phyloP scores from a whole-genome alignment of 2,329 filamentous ascomycete species.

The Cercospora janseana region DNA sequence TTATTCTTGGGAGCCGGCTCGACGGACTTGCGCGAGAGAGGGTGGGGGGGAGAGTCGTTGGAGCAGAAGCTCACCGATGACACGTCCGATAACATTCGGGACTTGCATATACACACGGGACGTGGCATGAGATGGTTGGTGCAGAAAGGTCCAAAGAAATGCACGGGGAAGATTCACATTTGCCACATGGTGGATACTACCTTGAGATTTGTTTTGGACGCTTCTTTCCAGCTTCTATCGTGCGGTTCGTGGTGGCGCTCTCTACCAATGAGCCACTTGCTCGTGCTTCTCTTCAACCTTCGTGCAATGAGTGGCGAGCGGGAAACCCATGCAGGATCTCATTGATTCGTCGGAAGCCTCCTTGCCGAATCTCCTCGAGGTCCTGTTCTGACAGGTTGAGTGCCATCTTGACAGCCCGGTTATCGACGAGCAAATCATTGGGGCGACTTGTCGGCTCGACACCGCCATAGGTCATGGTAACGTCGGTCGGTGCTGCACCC shows the following conservation, averaged over 20 bases:
- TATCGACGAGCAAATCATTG: constrained; percentile 17
- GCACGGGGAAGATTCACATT: not conserved
- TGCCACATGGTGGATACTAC: constrained; percentile 2
- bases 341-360: constrained; percentile 12
- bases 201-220: not conserved
- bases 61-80: not conserved
- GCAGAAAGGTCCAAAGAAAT: not conserved
- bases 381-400: constrained; percentile 20
- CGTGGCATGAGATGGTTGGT: constrained; percentile 14
- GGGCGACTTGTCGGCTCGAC: not conserved
- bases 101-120: constrained; percentile 6
- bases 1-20: too few relatives aligned
- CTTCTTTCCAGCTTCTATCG: not conserved
- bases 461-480: not conserved
- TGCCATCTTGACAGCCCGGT: constrained; percentile 24
- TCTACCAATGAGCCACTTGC: too few relatives aligned
- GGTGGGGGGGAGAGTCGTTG: constrained; percentile 3
- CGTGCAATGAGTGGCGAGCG: constrained; percentile 10
- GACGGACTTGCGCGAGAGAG: not conserved
- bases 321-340: not conserved
- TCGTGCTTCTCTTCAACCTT: not conserved
- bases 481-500: not conserved
- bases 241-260: not conserved
- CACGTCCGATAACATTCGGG: too few relatives aligned
- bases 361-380: constrained; percentile 10